Percentiles rank a stretch among this genome's conserved stretches.
Conservation (phyloP, 1,284 basidiomycete genomes). For the Hymenochaete sp. region DNA sequence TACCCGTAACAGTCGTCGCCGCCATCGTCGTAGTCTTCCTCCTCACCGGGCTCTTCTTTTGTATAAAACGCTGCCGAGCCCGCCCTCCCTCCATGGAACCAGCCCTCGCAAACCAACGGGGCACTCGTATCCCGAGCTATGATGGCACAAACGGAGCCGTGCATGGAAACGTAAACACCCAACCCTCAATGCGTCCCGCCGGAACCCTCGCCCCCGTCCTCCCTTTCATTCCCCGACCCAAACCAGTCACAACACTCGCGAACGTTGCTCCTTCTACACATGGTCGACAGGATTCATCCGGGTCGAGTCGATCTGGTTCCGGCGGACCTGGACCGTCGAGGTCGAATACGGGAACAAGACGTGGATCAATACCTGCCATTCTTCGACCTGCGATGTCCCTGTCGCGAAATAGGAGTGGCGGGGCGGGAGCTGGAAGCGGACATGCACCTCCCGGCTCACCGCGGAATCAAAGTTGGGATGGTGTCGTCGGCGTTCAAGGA, state of each 20-base stretch:
- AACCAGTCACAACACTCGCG: background rate
- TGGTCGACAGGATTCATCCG: background rate
- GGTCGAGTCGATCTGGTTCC: background rate
- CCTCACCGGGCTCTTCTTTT: slow-evolving; percentile 33
- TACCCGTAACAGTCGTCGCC: slow-evolving; percentile 71
- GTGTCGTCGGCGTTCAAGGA: slow-evolving; percentile 1
- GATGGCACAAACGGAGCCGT: no score
- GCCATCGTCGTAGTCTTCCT: slow-evolving; percentile 52
- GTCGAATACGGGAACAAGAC: background rate
- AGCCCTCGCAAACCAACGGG: slow-evolving; percentile 6
- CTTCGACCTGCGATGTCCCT: no score
- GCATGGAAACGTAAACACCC: no score
- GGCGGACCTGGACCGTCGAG: no score
- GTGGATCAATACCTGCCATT: background rate
- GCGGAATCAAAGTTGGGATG: slow-evolving; percentile 15
- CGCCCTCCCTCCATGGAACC: slow-evolving; percentile 10
- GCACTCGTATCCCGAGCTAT: slow-evolving; percentile 10
- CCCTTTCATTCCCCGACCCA: background rate
- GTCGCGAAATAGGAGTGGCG: no score
- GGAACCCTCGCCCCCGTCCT: slow-evolving; percentile 7
- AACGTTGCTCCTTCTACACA: background rate
- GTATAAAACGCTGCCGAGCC: slow-evolving; percentile 16
- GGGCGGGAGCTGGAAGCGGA: background rate
- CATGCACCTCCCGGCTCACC: slow-evolving; percentile 1
- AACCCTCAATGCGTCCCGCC: no score